Evolutionary conservation across 345 rosid species (phyloP), one percentile per base, ranked within the genome.

Genomic region (Lumnitzera racemosa): DNA sequence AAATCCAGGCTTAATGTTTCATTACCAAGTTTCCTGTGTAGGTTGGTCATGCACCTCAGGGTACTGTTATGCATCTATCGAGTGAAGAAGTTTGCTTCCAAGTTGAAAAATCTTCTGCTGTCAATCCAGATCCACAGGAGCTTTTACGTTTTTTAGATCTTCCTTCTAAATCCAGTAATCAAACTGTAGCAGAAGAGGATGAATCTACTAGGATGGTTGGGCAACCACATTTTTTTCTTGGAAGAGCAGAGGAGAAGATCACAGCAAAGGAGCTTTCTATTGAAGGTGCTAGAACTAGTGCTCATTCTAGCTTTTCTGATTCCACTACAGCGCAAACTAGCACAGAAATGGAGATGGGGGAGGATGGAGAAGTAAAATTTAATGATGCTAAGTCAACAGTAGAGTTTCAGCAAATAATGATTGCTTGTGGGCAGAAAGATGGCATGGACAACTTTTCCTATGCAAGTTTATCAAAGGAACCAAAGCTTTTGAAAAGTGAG

Each of bases 401-500:
- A 64, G 76, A 74, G 64, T 81, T 91, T 65, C 91, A 89, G 75
- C 82, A 71, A 66, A 61, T 92, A 58, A 47, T 87, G 46, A 63
- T 92, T 77, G 95, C 96, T 56, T 51, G 53, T 46, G 96, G 98
- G 23, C 94, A 97, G 43, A 81, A 88, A 70, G 98, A 95, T 27
- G 97, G 98, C 51, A 73, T 77, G 46, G 98, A 96, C 67, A 92
- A 74, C 50, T 64, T 81, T 20, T 71, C 79, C 58, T 65, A 67
- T 49, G 70, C 82, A 51, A 73, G 74, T 67, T 56, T 73, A 70
- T 54, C 67, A 41, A 77, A 62, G 64, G 83, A 74, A 31, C 68
- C 74, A 20, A 82, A 72, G 70, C 67, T 48, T 48, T n/a, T 8
- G 15, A 56, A 64, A 47, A 15, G 8, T 49, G 46, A 53, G 24